phyloP scores from a whole-genome alignment of 2,329 filamentous ascomycete genomes.

The Fusarium dlaminii region DNA sequence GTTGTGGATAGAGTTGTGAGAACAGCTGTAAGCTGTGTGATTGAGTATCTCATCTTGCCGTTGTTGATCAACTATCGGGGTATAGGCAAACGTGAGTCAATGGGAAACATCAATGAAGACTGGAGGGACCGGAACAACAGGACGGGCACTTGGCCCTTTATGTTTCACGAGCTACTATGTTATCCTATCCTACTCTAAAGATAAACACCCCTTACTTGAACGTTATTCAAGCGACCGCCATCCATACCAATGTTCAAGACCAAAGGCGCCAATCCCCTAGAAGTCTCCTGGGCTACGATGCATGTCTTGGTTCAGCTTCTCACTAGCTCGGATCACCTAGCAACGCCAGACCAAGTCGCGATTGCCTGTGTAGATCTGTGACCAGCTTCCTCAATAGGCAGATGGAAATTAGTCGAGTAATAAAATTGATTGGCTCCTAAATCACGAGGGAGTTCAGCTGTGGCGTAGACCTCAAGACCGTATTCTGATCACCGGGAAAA shows the following conservation, averaged over 20 bases:
- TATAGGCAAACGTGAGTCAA: neutral
- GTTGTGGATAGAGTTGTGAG: neutral
- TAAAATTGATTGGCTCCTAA: neutral
- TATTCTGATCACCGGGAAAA: neutral
- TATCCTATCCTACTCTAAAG: neutral
- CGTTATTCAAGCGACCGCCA: neutral
- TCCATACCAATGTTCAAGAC: neutral
- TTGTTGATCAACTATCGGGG: neutral
- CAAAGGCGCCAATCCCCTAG: neutral
- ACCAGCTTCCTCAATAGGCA: slow-evolving; percentile 10
- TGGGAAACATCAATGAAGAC: neutral
- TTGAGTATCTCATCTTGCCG: slow-evolving; percentile 1
- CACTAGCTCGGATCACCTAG: neutral
- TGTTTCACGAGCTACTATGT: neutral
- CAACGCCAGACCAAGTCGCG: neutral
- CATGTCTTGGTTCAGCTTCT: neutral
- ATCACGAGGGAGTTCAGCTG: neutral
- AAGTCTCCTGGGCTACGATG: neutral
- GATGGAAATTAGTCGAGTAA: neutral
- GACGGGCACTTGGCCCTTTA: neutral
- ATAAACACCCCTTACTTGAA: neutral
- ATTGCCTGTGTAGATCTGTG: neutral
- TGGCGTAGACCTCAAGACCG: neutral
- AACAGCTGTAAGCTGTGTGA: neutral
- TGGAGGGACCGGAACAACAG: no score